Base-by-base conservation (phyloP, 2,329 filamentous ascomycete genomes). In the Scorias spongiosa region DNA sequence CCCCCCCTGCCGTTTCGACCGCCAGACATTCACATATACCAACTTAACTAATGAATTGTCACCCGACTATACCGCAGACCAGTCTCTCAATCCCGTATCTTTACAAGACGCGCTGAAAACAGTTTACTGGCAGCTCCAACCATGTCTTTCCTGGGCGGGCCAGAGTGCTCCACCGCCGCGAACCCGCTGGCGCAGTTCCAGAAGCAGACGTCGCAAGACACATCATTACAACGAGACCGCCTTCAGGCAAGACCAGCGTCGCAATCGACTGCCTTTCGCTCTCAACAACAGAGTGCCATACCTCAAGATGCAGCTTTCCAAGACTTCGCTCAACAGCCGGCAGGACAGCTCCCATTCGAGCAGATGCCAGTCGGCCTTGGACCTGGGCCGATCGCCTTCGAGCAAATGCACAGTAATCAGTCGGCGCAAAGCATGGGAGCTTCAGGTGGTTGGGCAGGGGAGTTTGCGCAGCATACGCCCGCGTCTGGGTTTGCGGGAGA, bases 171-270 rank as follows among this genome's bases (percentile, higher is more conserved):
- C 45, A 93, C 91, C 49, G 87, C 84, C 51, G 86, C 82, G 59
- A 98, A 98, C 65, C 91, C 93, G 46, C 79, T 98, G 57, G 89
- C 85, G 61, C 91, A 96, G 71, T 93, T 98, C 64, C 86, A 88
- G 51, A 98, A 98, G 66, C 88, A 95, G 65, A 85, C 91, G 45
- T 84, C 93, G 60, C 86, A 93, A 73, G 91, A 98, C 69, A 93
- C 88, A 67, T 91, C 84, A 46, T 70, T 96, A 46, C 91, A 96
- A 67, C 76, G 88, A 57, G 91, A 98, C 64, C 78, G 91, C 47
- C 71, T 96, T 29, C 51, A 54, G 12, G 49, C 47, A 14, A 51
- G 55, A 12, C 47, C 46, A 41, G 49, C 55, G 41, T 49, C 49
- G 11, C 54, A 57, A 37, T 46, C 55, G 29, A 54, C 53, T 43